Evolutionary conservation across 106 monocot genomes (phyloP), one percentile per base, ranked within the genome.

Genomic region (Xerophyta viscosa): DNA sequence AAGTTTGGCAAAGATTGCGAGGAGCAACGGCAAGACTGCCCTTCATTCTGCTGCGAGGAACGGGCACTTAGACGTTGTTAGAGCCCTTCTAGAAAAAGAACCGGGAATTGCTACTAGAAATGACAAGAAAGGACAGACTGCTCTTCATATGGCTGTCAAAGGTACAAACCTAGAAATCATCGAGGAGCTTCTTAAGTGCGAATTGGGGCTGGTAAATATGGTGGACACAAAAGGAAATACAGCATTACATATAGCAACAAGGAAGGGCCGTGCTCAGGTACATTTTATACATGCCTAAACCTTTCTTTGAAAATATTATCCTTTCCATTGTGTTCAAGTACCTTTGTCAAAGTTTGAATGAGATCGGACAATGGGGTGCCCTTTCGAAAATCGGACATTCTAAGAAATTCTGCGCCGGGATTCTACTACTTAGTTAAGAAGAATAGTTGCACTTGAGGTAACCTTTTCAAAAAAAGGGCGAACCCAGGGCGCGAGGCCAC

Each of bases 121-220:
- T 2, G 92, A 92, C 57, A 92, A 92, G 63, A 92, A 92, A 41
- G 92, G 92, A 12, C 92, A 92, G 67, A 92, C 86, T 29, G 86
- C 86, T 17, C 82, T 92, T 26, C 92, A 92, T 45, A 92, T 92
- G 92, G 92, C 92, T 7, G 92, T 64, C 31, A 92, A 92, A 54
- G 92, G 78, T 14, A 76, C 70, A n/a, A 77, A 62, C 47, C 17
- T 86, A 19, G 92, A 92, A 18, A 21, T 77, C 10, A 82, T 92
- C n/a, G 86, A 71, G 27, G 92, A 70, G 60, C 79, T 92, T 54
- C 50, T 92, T n/a, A 63, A 69, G 41, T 51, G 54, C 15, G 66
- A 71, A 18, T 64, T 73, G 0, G 10, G 48, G 22, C 36, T 73
- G 24, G 67, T 82, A 18, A 92, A 86, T 61, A 45, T 62, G 57